Conservation (phyloP, 1,284 basidiomycete genomes). For the Rhodotorula sp. region DNA sequence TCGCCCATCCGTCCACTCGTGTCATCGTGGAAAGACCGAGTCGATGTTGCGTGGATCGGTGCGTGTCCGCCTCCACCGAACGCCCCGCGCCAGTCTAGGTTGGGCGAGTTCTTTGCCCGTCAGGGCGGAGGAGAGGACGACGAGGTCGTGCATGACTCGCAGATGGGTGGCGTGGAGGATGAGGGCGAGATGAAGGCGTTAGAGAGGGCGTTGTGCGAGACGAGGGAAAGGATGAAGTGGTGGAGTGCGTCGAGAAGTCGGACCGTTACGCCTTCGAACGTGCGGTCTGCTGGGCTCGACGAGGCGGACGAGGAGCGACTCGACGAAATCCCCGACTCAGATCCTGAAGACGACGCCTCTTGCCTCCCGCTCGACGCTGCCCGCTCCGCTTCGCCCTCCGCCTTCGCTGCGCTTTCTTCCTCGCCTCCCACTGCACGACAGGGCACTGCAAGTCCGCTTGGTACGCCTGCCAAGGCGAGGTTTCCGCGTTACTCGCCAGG, state of each 20-base stretch:
- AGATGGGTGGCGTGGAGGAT: neutral
- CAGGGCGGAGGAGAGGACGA: slow-evolving; percentile 4
- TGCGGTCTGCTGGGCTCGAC: neutral
- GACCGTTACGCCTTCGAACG: neutral
- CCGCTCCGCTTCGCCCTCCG: neutral
- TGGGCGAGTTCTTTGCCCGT: slow-evolving; percentile 16
- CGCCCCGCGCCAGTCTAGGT: slow-evolving; percentile 4
- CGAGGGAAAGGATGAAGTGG: neutral
- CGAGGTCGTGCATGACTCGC: slow-evolving; percentile 6
- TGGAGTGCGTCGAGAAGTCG: neutral
- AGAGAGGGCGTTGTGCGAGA: neutral
- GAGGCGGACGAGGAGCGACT: neutral
- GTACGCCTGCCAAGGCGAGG: neutral
- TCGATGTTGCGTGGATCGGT: slow-evolving; percentile 12
- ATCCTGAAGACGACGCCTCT: slow-evolving; percentile 13
- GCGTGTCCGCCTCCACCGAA: neutral
- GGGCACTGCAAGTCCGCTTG: neutral
- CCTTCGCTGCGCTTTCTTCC: neutral
- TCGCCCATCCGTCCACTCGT: neutral
- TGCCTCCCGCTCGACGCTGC: neutral
- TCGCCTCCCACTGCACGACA: neutral
- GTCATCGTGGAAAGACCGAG: neutral
- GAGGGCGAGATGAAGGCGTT: neutral
- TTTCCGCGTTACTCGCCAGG: slow-evolving; percentile 11
- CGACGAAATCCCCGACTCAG: slow-evolving; percentile 14